Evolutionary conservation across 345 rosid species (phyloP).

Genomic region (Garcia nutans): DNA sequence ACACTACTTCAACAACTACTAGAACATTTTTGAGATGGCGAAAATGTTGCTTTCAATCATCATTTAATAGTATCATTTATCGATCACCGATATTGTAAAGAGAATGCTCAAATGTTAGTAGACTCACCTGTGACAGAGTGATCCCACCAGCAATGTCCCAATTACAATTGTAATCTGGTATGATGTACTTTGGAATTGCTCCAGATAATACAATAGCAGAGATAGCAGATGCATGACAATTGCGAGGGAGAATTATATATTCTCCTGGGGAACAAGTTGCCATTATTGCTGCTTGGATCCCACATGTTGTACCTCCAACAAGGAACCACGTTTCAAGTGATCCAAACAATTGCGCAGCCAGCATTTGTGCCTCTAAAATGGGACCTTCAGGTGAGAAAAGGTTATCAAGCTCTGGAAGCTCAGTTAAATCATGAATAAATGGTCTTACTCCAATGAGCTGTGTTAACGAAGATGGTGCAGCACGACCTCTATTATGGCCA

Average conservation of each 20-base stretch:
- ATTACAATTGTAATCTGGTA: constrained; percentile 43
- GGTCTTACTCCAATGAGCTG: constrained; percentile 50
- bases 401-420: constrained; percentile 60
- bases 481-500: constrained; percentile 65
- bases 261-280: constrained; percentile 62
- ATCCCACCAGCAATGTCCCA: constrained; percentile 57
- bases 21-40: neutral
- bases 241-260: constrained; percentile 55
- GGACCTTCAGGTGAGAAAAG: constrained; percentile 58
- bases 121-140: constrained; percentile 41
- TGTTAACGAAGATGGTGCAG: constrained; percentile 49
- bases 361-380: constrained; percentile 57
- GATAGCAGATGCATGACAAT: constrained; percentile 52
- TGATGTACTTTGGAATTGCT: constrained; percentile 49
- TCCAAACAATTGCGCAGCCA: constrained; percentile 55
- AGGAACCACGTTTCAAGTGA: constrained; percentile 63
- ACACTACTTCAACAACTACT: neutral
- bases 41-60: neutral
- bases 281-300: constrained; percentile 60
- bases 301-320: constrained; percentile 66
- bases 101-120: neutral
- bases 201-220: constrained; percentile 61
- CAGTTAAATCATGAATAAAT: constrained; percentile 55
- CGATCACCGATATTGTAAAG: neutral
- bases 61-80: no score